Evolutionary conservation across 1,139 yeast genomes (phyloP), one percentile per base, ranked within the genome.

Genomic region (Yamadazyma membranifaciens): DNA sequence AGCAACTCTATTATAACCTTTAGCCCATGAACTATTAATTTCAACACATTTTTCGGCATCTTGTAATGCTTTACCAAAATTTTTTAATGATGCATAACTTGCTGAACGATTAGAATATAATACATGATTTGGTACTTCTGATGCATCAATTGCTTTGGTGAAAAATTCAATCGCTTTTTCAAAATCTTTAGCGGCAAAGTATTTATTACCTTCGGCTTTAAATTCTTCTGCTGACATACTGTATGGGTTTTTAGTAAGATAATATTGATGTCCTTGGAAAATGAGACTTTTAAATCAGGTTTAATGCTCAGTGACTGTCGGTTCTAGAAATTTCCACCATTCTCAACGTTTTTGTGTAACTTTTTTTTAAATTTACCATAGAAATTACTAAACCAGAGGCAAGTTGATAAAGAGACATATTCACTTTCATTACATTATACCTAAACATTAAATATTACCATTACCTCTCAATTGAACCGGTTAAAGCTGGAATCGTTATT

Each of bases 81-180:
- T 67, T 58, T 83, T 83, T 66, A 83, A 65, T 11, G 96, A 87
- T 3, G 97, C 86, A 56, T 83, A 84, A 42, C 88, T 78, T 9
- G 95, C 98, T n/a, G 97, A 89, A 63, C 98, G 81, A 68, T 92
- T 92, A 41, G 97, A 88, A 60, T 73, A 89, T 44, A 92, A 74
- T 17, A 92, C 97, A 61, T 91, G 97, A 62, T 88, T 89, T 50
- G 96, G 95, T 11, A 73, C 53, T 36, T 81, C 69, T 0, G 95
- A 83, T n/a, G 80, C 87, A 36, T 81, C 92, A 56, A 92, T 92
- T 33, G 98, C 98, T 63, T 87, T 77, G 27, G 92, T 69, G 67
- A 92, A 92, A 46, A 69, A 65, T 37, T 84, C 95, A 47, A 86
- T 80, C 38, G 98, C 98, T 53, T 81, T 77, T 13, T 73, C 67